Evolutionary conservation across 495 filamentous ascomycete genomes (phyloP).

Genomic region (Elaphomyces granulatus): DNA sequence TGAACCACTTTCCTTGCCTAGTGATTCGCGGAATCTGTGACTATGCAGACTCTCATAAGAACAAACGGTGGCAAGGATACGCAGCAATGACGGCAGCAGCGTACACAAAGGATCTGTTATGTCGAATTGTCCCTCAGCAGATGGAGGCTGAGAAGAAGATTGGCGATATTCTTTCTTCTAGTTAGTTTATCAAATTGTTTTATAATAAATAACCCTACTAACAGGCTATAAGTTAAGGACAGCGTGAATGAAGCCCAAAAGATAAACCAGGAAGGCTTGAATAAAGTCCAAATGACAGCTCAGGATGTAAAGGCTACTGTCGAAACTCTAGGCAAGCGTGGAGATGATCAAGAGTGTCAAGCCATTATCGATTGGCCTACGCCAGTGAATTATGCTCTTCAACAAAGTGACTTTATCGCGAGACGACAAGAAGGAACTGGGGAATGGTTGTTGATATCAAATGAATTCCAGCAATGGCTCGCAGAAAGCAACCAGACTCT

Average conservation of each 20-base stretch:
- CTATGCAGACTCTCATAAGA: constrained; percentile 19
- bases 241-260: too few relatives aligned
- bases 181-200: too few relatives aligned
- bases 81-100: constrained; percentile 18
- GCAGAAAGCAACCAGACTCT: constrained; percentile 13
- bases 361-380: constrained; percentile 14
- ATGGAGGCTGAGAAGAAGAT: background rate
- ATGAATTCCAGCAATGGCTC: constrained; percentile 20
- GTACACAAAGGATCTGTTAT: constrained; percentile 18
- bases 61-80: constrained; percentile 16
- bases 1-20: constrained; percentile 10
- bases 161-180: background rate
- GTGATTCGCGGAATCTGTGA: constrained; percentile 18
- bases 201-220: too few relatives aligned
- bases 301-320: too few relatives aligned
- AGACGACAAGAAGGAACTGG: constrained; percentile 23
- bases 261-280: too few relatives aligned
- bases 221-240: too few relatives aligned
- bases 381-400: constrained; percentile 6
- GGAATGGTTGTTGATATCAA: constrained; percentile 27
- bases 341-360: too few relatives aligned
- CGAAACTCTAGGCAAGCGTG: too few relatives aligned
- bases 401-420: constrained; percentile 9
- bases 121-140: background rate
- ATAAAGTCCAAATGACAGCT: too few relatives aligned